Evolutionary conservation across 78 protist species (phyloP).

Genomic region (Dictyostelium brefeldianum): DNA sequence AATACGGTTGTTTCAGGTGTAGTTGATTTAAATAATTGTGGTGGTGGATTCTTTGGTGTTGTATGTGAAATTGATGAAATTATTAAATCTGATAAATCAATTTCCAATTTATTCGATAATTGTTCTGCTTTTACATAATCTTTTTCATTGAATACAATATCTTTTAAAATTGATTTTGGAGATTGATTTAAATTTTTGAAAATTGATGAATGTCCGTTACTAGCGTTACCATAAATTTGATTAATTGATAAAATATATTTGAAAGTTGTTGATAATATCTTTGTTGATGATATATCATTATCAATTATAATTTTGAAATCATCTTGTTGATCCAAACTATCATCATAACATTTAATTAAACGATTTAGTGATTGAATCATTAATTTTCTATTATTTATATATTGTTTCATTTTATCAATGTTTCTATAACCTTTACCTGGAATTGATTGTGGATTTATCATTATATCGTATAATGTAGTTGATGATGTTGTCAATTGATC

Average conservation of each 20-base stretch:
- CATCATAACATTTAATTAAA: neutral
- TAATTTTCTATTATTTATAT: constrained; percentile 8
- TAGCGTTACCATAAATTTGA: neutral
- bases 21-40: constrained; percentile 18
- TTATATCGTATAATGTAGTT: neutral
- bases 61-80: constrained; percentile 68
- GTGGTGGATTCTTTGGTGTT: constrained; percentile 41
- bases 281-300: constrained; percentile 3
- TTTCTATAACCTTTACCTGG: neutral
- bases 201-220: neutral
- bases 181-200: constrained; percentile 25
- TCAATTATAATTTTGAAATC: constrained; percentile 21
- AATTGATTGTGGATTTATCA: constrained; percentile 14
- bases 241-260: constrained; percentile 26
- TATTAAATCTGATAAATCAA: constrained; percentile 58
- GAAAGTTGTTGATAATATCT: constrained; percentile 38
- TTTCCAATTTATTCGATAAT: constrained; percentile 27
- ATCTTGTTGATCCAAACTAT: neutral
- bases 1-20: constrained; percentile 48
- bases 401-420: constrained; percentile 2
- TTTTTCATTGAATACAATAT: constrained; percentile 48
- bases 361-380: constrained; percentile 9
- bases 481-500: constrained; percentile 1
- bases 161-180: constrained; percentile 42
- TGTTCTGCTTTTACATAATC: constrained; percentile 64